Percentiles rank a stretch among this genome's conserved stretches.
Conservation (phyloP, 768 basidiomycete genomes). For the Tylopilus cervinicoccineus region DNA sequence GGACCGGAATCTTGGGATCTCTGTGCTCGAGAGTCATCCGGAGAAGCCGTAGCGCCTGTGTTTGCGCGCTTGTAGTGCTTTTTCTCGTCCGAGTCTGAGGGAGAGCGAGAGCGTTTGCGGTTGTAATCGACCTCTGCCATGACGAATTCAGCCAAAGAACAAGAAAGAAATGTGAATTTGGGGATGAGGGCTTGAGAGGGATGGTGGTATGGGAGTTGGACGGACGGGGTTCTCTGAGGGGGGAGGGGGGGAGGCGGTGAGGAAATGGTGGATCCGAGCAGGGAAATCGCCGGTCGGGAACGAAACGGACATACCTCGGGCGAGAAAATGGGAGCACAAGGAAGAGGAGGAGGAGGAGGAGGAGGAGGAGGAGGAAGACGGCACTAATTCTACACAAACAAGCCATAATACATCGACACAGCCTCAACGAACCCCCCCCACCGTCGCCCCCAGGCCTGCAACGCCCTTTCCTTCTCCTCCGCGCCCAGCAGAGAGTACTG, state of each 20-base stretch:
- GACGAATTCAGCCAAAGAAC: slow-evolving; percentile 53
- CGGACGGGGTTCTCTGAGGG: slow-evolving; percentile 50
- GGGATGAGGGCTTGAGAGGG: slow-evolving; percentile 45
- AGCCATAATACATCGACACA: slow-evolving; percentile 15
- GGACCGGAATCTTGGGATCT: slow-evolving; percentile 45
- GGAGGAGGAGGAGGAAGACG: slow-evolving; percentile 9
- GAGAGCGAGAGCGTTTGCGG: slow-evolving; percentile 85
- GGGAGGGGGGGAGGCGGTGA: slow-evolving; percentile 51
- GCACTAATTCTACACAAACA: slow-evolving; percentile 13
- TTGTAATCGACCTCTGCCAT: slow-evolving; percentile 85
- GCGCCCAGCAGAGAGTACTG: not conserved
- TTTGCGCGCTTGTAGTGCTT: slow-evolving; percentile 83
- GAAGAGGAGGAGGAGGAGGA: not conserved
- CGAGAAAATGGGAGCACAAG: not conserved
- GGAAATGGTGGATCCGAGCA: slow-evolving; percentile 53
- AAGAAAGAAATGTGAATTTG: slow-evolving; percentile 34
- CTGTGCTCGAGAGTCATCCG: slow-evolving; percentile 56
- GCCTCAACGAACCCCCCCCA: slow-evolving; percentile 37
- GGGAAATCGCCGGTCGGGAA: slow-evolving; percentile 38
- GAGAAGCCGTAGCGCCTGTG: slow-evolving; percentile 60
- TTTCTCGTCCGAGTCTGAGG: slow-evolving; percentile 75
- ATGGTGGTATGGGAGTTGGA: slow-evolving; percentile 32
- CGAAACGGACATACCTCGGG: slow-evolving; percentile 35
- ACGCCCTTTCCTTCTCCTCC: not conserved
- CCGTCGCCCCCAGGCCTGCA: slow-evolving; percentile 41